Conservation (phyloP, 345 rosid genomes). For the Turnera subulata region DNA sequence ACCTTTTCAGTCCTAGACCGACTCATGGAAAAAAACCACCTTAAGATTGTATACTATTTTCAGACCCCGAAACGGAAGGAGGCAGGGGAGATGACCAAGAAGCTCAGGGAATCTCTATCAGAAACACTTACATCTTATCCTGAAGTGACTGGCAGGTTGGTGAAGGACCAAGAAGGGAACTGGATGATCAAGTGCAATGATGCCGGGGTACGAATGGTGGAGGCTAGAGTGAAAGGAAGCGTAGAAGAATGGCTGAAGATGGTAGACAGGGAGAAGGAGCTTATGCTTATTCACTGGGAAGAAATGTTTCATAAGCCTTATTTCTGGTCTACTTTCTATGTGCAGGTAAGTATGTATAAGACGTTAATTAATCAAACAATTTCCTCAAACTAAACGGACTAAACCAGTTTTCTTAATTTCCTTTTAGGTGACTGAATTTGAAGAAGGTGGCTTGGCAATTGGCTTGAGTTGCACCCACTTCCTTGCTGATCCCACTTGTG, state of each 20-base stretch:
- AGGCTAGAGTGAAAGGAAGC: slow-evolving; percentile 50
- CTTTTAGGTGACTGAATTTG: slow-evolving; percentile 69
- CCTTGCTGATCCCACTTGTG: slow-evolving; percentile 55
- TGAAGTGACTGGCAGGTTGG: slow-evolving; percentile 47
- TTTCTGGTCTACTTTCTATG: slow-evolving; percentile 73
- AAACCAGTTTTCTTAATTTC: too few species aligned
- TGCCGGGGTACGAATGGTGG: slow-evolving; percentile 64
- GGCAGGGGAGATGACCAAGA: slow-evolving; percentile 39
- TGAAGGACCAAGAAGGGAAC: slow-evolving; percentile 22
- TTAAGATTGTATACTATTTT: slow-evolving; percentile 53
- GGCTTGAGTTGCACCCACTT: slow-evolving; percentile 73
- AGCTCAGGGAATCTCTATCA: slow-evolving; percentile 46
- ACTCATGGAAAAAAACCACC: slow-evolving; percentile 52
- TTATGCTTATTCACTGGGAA: slow-evolving; percentile 67
- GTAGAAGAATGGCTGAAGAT: slow-evolving; percentile 54
- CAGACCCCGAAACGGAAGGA: slow-evolving; percentile 13
- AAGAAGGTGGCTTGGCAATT: slow-evolving; percentile 65
- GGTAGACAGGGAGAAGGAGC: slow-evolving; percentile 54
- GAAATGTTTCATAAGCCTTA: slow-evolving; percentile 50
- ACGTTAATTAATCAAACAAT: background rate
- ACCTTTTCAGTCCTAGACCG: slow-evolving; percentile 56
- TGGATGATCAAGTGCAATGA: slow-evolving; percentile 78
- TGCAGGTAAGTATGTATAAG: slow-evolving; percentile 41
- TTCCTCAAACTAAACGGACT: too few species aligned
- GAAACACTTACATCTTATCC: slow-evolving; percentile 49